phyloP scores from a whole-genome alignment of 2,329 filamentous ascomycete genomes.

The Gremmenia infestans region DNA sequence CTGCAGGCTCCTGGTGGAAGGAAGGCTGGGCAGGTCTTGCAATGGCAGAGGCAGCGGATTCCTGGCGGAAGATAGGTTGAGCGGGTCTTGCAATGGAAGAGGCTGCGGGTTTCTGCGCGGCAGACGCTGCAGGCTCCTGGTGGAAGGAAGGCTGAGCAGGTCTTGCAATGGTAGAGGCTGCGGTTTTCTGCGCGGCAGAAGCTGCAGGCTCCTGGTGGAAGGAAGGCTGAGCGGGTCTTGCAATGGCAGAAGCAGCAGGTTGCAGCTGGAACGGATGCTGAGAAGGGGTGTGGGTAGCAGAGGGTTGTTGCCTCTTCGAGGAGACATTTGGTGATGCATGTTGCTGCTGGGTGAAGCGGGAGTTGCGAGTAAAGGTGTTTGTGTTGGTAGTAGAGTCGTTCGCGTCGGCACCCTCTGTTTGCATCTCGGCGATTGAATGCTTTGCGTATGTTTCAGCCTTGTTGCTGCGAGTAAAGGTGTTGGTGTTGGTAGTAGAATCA shows the following conservation, averaged over 20 bases:
- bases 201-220: too few species aligned
- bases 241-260: conserved; percentile 35
- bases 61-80: too few species aligned
- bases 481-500: too few species aligned
- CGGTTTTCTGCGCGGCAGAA: conserved; percentile 14
- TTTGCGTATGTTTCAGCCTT: conserved; percentile 32
- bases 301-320: conserved; percentile 5
- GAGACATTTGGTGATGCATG: conserved; percentile 9
- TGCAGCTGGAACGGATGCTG: conserved; percentile 16
- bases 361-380: conserved; percentile 41
- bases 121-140: too few species aligned
- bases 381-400: conserved; percentile 45
- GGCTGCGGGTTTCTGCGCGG: too few species aligned
- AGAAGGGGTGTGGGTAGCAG: not conserved
- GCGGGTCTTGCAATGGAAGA: too few species aligned
- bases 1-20: too few species aligned
- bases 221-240: conserved; percentile 25
- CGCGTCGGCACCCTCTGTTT: conserved; percentile 46
- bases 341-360: conserved; percentile 48
- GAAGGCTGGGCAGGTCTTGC: too few species aligned
- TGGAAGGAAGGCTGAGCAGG: too few species aligned
- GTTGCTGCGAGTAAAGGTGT: not conserved
- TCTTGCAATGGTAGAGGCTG: not conserved
- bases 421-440: conserved; percentile 50
- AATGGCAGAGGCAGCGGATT: too few species aligned